A percentile compares a stretch with the other conserved stretches of the same genome.
phyloP scores from a whole-genome alignment of 139 green algal species.

The Chlorella sp. region DNA sequence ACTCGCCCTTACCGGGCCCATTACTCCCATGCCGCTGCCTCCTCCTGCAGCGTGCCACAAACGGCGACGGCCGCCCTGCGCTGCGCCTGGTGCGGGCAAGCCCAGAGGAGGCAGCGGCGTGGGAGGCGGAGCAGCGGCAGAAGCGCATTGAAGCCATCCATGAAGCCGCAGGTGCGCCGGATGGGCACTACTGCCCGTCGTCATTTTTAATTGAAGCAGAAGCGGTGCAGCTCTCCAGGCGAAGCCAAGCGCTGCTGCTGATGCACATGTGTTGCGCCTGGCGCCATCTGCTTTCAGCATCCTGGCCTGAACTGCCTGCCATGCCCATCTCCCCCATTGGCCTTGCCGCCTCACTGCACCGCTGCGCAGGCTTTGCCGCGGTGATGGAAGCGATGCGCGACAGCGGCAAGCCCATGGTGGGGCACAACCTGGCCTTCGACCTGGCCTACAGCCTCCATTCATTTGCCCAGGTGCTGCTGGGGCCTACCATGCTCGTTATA shows the following conservation, averaged over 20 bases:
- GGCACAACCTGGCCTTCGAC: slow-evolving; percentile 74
- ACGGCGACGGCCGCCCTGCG: not conserved
- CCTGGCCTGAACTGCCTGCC: not conserved
- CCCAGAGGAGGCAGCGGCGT: slow-evolving; percentile 22
- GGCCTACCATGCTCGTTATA: too few species aligned
- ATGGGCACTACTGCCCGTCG: too few species aligned
- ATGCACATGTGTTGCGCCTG: not conserved
- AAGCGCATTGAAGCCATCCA: slow-evolving; percentile 42
- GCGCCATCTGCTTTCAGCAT: not conserved
- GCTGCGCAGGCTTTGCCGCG: slow-evolving; percentile 7
- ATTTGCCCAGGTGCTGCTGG: slow-evolving; percentile 45
- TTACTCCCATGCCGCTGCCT: not conserved
- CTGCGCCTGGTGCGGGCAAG: slow-evolving; percentile 47
- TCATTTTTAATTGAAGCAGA: not conserved
- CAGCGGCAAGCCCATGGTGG: slow-evolving; percentile 58
- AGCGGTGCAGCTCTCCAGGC: not conserved
- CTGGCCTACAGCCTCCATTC: slow-evolving; percentile 65
- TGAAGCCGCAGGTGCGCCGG: not conserved
- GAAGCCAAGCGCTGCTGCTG: not conserved
- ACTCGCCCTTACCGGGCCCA: too few species aligned
- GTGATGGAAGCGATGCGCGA: slow-evolving; percentile 69
- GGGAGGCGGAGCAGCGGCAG: slow-evolving; percentile 38
- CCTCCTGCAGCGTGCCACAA: not conserved
- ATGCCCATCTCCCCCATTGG: not conserved
- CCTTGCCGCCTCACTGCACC: not conserved